Conservation (phyloP, 2,329 filamentous ascomycete species). For the Aspergillus sp. region DNA sequence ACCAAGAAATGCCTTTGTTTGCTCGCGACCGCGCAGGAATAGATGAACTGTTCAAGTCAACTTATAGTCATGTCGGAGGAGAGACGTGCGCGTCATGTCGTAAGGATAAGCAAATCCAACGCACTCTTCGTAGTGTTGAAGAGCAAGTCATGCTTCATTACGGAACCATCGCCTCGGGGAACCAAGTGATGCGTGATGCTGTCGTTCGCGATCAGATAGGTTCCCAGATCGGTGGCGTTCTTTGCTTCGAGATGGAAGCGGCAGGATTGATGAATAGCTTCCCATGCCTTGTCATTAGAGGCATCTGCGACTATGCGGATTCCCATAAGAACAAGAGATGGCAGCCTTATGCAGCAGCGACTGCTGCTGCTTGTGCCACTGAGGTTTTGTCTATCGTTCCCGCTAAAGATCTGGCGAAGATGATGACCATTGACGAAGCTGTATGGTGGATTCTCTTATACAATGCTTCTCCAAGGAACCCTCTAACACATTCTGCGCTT, state of each 20-base stretch:
- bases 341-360: constrained; percentile 3
- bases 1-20: not conserved
- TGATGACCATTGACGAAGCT: not conserved
- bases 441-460: not conserved
- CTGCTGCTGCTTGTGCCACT: not conserved
- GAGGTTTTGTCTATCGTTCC: not conserved
- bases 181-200: constrained; percentile 5
- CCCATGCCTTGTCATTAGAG: constrained; percentile 1
- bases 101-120: not conserved
- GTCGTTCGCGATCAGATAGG: constrained; percentile 1
- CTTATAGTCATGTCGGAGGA: constrained; percentile 1
- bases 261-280: constrained; percentile 1
- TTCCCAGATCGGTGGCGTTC: not conserved
- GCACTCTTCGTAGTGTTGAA: not conserved
- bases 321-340: constrained; percentile 2
- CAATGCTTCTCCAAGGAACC: not conserved
- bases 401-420: not conserved
- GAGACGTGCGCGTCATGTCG: not conserved
- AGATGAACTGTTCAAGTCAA: not conserved
- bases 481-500: not conserved
- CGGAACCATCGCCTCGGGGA: constrained; percentile 3
- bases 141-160: not conserved
- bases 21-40: not conserved
- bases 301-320: constrained; percentile 5
- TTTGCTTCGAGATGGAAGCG: not conserved